These are phyloP conservation scores for Bassia scoparia DNA, from an alignment of 148 eudicot genomes.

Conservation along the genomic window DNA sequence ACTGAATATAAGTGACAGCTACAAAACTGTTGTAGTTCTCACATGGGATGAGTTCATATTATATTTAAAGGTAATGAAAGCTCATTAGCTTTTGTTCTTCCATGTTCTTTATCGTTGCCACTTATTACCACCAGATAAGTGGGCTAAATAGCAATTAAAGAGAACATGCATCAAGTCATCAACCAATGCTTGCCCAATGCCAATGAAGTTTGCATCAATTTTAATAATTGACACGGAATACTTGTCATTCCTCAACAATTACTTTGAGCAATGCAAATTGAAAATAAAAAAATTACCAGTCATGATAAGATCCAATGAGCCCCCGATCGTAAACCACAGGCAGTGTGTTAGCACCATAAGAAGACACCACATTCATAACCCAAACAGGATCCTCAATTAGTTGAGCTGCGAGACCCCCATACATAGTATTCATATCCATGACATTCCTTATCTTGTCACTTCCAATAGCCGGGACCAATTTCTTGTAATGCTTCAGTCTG, in stretches of 20 bases:
- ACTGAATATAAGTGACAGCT: background rate
- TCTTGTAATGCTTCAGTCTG: conserved; percentile 78
- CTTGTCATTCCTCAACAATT: background rate
- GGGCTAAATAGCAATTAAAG: background rate
- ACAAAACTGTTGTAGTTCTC: background rate
- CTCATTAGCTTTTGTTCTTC: background rate
- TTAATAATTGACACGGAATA: background rate
- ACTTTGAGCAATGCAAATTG: too few relatives aligned
- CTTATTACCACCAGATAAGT: background rate
- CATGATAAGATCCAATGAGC: conserved; percentile 83
- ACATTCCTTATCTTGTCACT: conserved; percentile 81
- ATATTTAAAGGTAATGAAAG: background rate
- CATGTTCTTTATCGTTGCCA: background rate
- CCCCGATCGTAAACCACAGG: conserved; percentile 84
- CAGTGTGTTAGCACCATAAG: conserved; percentile 64
- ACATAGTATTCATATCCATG: conserved; percentile 93
- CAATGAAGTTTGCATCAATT: background rate
- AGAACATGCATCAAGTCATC: background rate
- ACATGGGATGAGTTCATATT: background rate
- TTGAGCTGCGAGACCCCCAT: conserved; percentile 89
- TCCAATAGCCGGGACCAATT: conserved; percentile 65
- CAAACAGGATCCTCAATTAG: conserved; percentile 67
- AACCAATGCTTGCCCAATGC: background rate
- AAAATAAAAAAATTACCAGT: too few relatives aligned
- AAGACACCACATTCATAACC: conserved; percentile 96